phyloP scores from a whole-genome alignment of 257 asterid species.

The Solanum piurae region DNA sequence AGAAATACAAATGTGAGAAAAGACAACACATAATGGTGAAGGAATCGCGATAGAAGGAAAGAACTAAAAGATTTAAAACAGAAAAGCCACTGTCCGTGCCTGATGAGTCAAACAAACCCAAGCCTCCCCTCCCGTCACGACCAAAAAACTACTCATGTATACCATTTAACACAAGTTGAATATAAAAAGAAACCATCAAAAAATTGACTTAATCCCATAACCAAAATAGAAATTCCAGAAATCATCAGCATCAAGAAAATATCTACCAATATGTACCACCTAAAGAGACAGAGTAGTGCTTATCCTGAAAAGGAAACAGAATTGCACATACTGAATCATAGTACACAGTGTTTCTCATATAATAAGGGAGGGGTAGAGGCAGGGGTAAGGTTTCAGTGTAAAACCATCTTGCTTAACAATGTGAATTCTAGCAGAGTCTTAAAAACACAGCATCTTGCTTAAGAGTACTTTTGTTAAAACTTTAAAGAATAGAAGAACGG shows the following conservation, averaged over 20 bases:
- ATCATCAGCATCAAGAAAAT: background rate
- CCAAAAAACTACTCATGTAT: background rate
- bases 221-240: background rate
- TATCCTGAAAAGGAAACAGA: background rate
- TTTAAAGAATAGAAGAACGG: background rate
- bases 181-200: background rate
- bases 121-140: background rate
- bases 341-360: background rate
- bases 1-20: background rate
- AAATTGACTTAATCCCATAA: background rate
- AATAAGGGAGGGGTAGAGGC: background rate
- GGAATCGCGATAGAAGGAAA: background rate
- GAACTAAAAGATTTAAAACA: background rate
- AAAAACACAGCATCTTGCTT: background rate
- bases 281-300: background rate
- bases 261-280: background rate
- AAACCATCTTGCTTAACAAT: background rate
- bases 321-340: background rate
- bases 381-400: background rate
- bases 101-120: background rate
- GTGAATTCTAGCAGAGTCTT: background rate
- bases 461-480: background rate
- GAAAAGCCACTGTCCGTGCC: background rate
- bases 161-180: background rate
- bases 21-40: background rate